A percentile compares a stretch with the other conserved stretches of the same genome.
Evolutionary conservation across 768 basidiomycete genomes (phyloP).

Genomic region (Serendipita vermifera): DNA sequence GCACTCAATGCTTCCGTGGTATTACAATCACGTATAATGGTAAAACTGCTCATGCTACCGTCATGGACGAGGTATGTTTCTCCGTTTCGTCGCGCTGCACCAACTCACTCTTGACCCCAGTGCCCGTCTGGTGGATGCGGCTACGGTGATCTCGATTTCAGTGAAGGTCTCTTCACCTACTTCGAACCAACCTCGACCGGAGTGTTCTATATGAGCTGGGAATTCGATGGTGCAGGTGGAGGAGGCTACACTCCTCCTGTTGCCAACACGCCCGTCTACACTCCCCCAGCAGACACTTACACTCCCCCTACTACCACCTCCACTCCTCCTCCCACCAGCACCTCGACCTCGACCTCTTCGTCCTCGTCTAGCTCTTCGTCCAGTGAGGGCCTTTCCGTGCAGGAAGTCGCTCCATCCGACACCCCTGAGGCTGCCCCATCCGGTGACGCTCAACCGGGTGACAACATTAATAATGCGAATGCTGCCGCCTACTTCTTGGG

Average conservation of each 20-base stretch:
- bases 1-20: conserved; percentile 45
- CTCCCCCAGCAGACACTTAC: background rate
- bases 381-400: too few species aligned
- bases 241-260: background rate
- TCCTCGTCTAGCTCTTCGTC: background rate
- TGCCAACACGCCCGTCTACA: background rate
- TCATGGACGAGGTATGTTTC: conserved; percentile 48
- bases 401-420: too few species aligned
- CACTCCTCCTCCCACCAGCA: background rate
- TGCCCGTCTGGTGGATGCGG: conserved; percentile 49
- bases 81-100: background rate
- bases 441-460: background rate
- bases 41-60: conserved; percentile 41
- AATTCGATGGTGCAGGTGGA: background rate
- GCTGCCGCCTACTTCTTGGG: background rate
- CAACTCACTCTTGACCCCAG: conserved; percentile 22
- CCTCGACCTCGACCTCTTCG: background rate
- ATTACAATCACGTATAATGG: conserved; percentile 53
- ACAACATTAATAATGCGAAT: background rate
- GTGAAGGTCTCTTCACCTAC: conserved; percentile 48
- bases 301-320: background rate
- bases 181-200: conserved; percentile 40
- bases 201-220: conserved; percentile 30
- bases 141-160: conserved; percentile 53
- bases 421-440: background rate